These are phyloP conservation scores for Penstemon davidsonii DNA, from an alignment of 257 asterid species.

Conservation along the genomic window DNA sequence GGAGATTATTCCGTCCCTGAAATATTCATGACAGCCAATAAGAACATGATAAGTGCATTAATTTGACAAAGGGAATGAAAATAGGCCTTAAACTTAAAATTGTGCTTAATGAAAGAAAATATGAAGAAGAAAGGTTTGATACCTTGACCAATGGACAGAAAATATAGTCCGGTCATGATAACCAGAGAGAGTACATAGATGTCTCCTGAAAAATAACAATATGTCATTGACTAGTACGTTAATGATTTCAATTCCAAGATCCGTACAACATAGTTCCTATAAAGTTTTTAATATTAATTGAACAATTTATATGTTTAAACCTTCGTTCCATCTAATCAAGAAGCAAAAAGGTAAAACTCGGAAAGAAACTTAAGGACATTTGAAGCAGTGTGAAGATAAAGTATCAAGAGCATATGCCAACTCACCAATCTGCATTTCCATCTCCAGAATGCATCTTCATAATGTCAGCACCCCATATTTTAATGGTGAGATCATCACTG, in stretches of 20 bases:
- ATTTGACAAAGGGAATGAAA: constrained; percentile 19
- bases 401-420: constrained; percentile 15
- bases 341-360: constrained; percentile 11
- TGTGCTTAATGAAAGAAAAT: not conserved
- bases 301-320: not conserved
- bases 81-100: not conserved
- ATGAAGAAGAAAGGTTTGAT: constrained; percentile 17
- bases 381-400: constrained; percentile 15
- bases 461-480: constrained; percentile 73
- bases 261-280: not conserved
- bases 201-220: constrained; percentile 60
- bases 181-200: constrained; percentile 78
- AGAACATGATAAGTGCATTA: constrained; percentile 4
- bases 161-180: constrained; percentile 92
- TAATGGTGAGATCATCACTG: constrained; percentile 92
- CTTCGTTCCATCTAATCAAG: constrained; percentile 11
- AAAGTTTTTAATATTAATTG: no score
- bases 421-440: constrained; percentile 73
- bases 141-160: constrained; percentile 95
- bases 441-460: constrained; percentile 48
- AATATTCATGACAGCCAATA: constrained; percentile 27
- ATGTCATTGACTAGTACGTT: constrained; percentile 24
- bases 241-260: not conserved
- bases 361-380: constrained; percentile 9
- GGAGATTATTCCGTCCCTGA: constrained; percentile 80